Evolutionary conservation across 805 yeast species (phyloP).

Genomic region (Lipomyces mesembrius): DNA sequence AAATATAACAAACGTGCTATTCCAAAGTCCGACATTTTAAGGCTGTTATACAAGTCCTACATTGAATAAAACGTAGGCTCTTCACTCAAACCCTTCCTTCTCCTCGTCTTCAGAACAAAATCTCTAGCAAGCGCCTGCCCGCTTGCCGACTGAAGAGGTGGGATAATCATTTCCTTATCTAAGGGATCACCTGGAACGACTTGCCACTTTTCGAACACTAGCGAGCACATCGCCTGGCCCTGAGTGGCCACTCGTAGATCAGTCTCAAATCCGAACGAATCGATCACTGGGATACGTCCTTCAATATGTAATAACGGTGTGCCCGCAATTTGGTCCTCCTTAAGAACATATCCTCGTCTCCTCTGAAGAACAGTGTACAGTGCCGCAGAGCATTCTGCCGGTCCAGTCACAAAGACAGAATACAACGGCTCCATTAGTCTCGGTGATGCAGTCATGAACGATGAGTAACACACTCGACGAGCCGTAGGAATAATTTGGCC

Average conservation of each 20-base stretch:
- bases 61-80: slow-evolving; percentile 55
- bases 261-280: slow-evolving; percentile 85
- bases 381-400: slow-evolving; percentile 53
- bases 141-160: slow-evolving; percentile 77
- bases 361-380: slow-evolving; percentile 57
- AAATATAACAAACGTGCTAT: neutral
- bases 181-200: slow-evolving; percentile 90
- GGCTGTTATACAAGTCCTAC: neutral
- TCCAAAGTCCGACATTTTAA: neutral
- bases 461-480: slow-evolving; percentile 81
- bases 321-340: slow-evolving; percentile 65
- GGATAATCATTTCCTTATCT: slow-evolving; percentile 65
- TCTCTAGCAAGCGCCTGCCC: slow-evolving; percentile 77
- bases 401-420: slow-evolving; percentile 61
- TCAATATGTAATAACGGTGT: slow-evolving; percentile 66
- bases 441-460: slow-evolving; percentile 78
- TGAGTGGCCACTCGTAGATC: slow-evolving; percentile 78
- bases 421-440: slow-evolving; percentile 81
- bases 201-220: slow-evolving; percentile 73
- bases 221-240: slow-evolving; percentile 74
- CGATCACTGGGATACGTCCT: slow-evolving; percentile 84
- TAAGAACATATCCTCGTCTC: slow-evolving; percentile 70
- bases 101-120: slow-evolving; percentile 84
- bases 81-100: slow-evolving; percentile 80
- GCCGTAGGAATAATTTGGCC: slow-evolving; percentile 78